A percentile compares a stretch with the other conserved stretches of the same genome.
Evolutionary conservation across 345 rosid genomes (phyloP).

Genomic region (Crucihimalaya himalaica): DNA sequence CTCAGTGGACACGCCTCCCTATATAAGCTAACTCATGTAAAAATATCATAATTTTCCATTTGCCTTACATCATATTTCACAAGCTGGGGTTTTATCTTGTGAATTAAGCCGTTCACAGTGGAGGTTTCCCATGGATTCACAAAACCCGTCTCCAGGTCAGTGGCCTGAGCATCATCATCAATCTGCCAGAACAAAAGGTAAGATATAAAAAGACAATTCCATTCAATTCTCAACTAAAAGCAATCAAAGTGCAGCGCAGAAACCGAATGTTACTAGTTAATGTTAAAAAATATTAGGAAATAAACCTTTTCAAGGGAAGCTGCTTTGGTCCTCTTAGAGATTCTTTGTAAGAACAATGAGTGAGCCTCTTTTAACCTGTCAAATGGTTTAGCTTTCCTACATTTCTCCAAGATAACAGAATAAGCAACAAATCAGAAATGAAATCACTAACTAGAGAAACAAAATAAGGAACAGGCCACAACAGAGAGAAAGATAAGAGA

Average conservation of each 20-base stretch:
- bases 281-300: not conserved
- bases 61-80: slow-evolving; percentile 61
- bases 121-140: slow-evolving; percentile 75
- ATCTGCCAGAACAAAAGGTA: slow-evolving; percentile 44
- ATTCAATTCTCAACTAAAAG: slow-evolving; percentile 1
- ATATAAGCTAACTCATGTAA: slow-evolving; percentile 8
- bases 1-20: not conserved
- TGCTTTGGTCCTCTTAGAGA: slow-evolving; percentile 55
- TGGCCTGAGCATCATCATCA: slow-evolving; percentile 29
- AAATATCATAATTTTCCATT: not conserved
- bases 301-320: slow-evolving; percentile 57
- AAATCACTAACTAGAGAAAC: not conserved
- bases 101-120: slow-evolving; percentile 49
- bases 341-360: slow-evolving; percentile 60
- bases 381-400: slow-evolving; percentile 74
- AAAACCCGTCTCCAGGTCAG: slow-evolving; percentile 28
- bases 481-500: slow-evolving; percentile 26
- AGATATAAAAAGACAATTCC: not conserved
- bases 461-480: not conserved
- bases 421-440: not conserved
- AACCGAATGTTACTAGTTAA: not conserved
- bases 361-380: slow-evolving; percentile 65
- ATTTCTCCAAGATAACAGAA: slow-evolving; percentile 26
- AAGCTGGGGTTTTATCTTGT: slow-evolving; percentile 58
- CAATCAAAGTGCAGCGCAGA: not conserved